Evolutionary conservation across 78 protist species (phyloP), one percentile per base, ranked within the genome.

Genomic region (Isochrysis galbana): DNA sequence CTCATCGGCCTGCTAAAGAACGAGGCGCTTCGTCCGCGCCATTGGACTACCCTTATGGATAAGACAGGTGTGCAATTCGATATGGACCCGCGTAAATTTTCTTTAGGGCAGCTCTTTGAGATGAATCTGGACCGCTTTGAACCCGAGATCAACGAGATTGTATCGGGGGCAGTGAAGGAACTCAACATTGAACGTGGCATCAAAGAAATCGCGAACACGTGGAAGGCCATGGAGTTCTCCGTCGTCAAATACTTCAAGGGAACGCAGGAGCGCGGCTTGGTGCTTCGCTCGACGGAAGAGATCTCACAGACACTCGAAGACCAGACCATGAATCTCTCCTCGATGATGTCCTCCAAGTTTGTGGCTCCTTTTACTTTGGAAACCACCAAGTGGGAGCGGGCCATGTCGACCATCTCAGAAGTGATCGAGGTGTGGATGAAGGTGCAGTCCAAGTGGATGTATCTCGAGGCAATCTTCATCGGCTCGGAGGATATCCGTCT

Each of bases 401-500:
- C 86, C 25, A 95, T 98, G 21, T 39, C 95, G 19, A 74, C 44
- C 55, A 94, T 98, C 41, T 41, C 82, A 7, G 98, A 96, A 47
- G 97, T 96, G 61, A 47, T 72, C n/a, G 94, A 93, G 3, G 92
- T 91, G 38, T 98, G 99, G 99, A 88, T 95, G 45, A 51, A 42
- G 14, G 98, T 96, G 44, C 97, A 97, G 93, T 23, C 90, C 61
- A 95, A 97, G 95, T 98, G 99, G 99, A 93, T 96, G 91, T 98
- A 98, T 72, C 96, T 98, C 47, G 99, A 98, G 93, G 87, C 91
- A 32, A 98, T 98, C 78, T 98, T 97, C 67, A 26, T 95, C 23
- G 97, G 96, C 29, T 77, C 95, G n/a, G 98, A 97, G 38, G 98
- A 98, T 91, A 98, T 98, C 80, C 97, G 97, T n/a, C 82, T 70